Conservation (phyloP, 148 eudicot species). For the Spergularia bocconei region DNA sequence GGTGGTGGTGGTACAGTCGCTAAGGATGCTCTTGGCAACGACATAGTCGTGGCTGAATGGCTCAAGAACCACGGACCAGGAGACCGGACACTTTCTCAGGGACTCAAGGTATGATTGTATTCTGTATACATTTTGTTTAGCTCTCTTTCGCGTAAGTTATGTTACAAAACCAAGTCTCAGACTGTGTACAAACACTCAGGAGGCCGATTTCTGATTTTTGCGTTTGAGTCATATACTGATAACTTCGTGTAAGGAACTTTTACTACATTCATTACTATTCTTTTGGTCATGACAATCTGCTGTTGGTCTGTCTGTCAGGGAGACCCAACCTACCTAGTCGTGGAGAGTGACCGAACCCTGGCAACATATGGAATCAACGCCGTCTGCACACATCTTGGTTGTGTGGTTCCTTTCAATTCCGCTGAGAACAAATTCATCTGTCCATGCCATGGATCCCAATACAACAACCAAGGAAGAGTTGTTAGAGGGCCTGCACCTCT, state of each 20-base stretch:
- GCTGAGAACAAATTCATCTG: conserved; percentile 97
- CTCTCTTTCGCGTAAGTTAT: no score
- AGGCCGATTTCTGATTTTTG: no score
- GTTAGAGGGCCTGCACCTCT: conserved; percentile 96
- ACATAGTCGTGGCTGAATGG: conserved; percentile 66
- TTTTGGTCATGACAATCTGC: background rate
- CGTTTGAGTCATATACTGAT: no score
- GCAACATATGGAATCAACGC: conserved; percentile 90
- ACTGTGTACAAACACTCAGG: no score
- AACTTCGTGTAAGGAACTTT: no score
- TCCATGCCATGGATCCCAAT: conserved; percentile 97
- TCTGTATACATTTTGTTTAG: conserved; percentile 1
- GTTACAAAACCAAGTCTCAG: background rate
- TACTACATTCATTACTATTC: no score
- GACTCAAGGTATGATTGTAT: conserved; percentile 55
- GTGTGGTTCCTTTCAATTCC: conserved; percentile 86
- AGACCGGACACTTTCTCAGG: conserved; percentile 80
- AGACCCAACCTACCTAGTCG: conserved; percentile 90
- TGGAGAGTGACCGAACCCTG: conserved; percentile 77
- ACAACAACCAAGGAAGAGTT: conserved; percentile 86
- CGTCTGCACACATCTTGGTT: conserved; percentile 94
- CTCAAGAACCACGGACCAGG: conserved; percentile 69
- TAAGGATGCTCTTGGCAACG: conserved; percentile 83
- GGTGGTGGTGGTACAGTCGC: conserved; percentile 59
- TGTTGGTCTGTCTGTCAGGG: conserved; percentile 47